A percentile compares a stretch with the other conserved stretches of the same genome.
phyloP scores from a whole-genome alignment of 768 basidiomycete genomes.

The Tephrocybe sp. region DNA sequence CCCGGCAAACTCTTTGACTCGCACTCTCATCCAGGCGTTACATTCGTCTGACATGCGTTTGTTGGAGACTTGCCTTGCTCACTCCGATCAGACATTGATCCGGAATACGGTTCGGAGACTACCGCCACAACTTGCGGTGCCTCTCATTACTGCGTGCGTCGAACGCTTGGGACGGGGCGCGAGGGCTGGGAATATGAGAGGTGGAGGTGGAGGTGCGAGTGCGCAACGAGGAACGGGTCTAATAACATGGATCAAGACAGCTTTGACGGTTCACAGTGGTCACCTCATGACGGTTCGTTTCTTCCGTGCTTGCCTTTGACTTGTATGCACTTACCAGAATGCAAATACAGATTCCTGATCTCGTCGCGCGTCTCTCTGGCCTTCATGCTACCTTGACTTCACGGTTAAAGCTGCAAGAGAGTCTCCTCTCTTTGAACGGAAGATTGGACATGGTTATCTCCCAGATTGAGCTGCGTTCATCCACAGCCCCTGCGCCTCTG shows the following conservation, averaged over 20 bases:
- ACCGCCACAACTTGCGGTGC: constrained; percentile 83
- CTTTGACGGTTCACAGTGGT: constrained; percentile 81
- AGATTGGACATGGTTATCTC: constrained; percentile 91
- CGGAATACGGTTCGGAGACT: constrained; percentile 83
- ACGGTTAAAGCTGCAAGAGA: constrained; percentile 80
- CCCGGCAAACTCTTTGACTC: constrained; percentile 85
- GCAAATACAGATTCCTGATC: constrained; percentile 75
- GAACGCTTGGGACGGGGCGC: constrained; percentile 82
- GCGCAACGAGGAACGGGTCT: constrained; percentile 71
- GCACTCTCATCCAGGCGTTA: constrained; percentile 92
- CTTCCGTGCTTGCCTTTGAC: constrained; percentile 1
- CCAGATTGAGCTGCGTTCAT: constrained; percentile 86
- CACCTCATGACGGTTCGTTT: constrained; percentile 85
- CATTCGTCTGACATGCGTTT: constrained; percentile 91
- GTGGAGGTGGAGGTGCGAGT: constrained; percentile 76
- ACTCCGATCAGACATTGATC: constrained; percentile 80
- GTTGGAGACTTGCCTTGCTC: constrained; percentile 81
- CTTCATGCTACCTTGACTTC: constrained; percentile 80
- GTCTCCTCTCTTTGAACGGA: constrained; percentile 81
- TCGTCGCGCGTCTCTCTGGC: constrained; percentile 82
- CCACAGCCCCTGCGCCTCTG: constrained; percentile 59
- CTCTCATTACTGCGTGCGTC: constrained; percentile 82
- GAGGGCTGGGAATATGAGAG: constrained; percentile 69
- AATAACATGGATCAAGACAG: constrained; percentile 76
- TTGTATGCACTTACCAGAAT: constrained; percentile 9